These are phyloP conservation scores for Setaria italica DNA, from an alignment of 202 grass and related monocot species.

Conservation along the genomic window DNA sequence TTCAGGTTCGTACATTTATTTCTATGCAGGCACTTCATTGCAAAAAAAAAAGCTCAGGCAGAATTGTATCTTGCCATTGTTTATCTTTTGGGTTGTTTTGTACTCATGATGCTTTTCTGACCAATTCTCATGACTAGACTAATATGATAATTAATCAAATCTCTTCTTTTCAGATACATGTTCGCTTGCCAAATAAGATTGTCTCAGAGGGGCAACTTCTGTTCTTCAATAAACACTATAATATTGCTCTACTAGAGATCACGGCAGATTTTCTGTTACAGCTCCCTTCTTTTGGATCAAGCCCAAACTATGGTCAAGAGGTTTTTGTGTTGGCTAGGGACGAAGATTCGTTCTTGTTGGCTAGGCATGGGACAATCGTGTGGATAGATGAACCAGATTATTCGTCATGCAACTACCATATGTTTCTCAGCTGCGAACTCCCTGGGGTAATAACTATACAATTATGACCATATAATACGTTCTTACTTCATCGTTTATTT, in stretches of 20 bases:
- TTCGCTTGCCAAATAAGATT: slow-evolving; percentile 2
- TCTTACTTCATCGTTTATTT: neutral
- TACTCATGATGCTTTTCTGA: too few species aligned
- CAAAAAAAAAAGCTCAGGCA: too few species aligned
- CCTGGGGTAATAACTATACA: neutral
- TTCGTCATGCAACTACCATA: neutral
- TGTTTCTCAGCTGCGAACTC: neutral
- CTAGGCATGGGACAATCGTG: neutral
- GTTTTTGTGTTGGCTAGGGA: slow-evolving; percentile 31
- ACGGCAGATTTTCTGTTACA: neutral
- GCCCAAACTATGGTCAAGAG: slow-evolving; percentile 6
- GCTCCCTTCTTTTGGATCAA: neutral
- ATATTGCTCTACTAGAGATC: slow-evolving; percentile 11
- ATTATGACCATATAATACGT: neutral
- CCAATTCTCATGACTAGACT: too few species aligned
- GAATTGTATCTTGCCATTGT: too few species aligned
- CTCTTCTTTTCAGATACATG: neutral
- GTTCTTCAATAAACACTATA: slow-evolving; percentile 18
- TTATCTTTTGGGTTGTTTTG: too few species aligned
- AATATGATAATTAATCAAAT: too few species aligned
- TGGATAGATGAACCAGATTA: neutral
- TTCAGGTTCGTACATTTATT: too few species aligned
- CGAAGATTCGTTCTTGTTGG: neutral
- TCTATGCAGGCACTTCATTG: too few species aligned
- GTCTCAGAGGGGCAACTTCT: neutral